Base-by-base conservation (phyloP, 257 asterid species). In the Plantago elongata region DNA sequence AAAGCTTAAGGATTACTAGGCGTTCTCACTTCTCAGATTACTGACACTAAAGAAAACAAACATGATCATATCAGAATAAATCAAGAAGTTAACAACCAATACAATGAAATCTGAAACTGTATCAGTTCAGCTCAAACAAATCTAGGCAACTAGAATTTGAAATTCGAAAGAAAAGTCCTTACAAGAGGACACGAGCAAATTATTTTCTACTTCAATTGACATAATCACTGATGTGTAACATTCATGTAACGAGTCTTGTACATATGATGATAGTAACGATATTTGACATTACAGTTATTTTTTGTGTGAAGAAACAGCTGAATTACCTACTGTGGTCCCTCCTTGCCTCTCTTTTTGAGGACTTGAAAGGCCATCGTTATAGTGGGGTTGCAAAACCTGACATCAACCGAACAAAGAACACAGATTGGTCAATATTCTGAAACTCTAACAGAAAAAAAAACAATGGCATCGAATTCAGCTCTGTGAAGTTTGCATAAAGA, bases 381-480 rank as follows among this genome's bases (percentile, higher is more conserved):
- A 72, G 84, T 47, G 81, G 79, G 18, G 84, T 79, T 17, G 84
- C 81, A 47, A 79, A 79, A 48, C 81, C 84, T 79, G 75, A 59
- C 13, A 64, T 38, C 17, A 57, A 63, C n/a, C 43, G 54, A 54
- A 54, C 11, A 9, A 29, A 60, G 51, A 59, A 45, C 9, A 22
- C 29, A 9, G 45, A 30, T 16, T 13, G 47, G 44, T 22, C 17
- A 15, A 15, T 48, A 18, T 46, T 48, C 27, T 55, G 46, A 50
- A 55, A 59, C 57, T 47, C 22, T 13, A 65, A n/a, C 40, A 45
- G 42, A 61, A 46, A 1, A 12, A 13, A 47, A 22, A n/a, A n/a
- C n/a, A n/a, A 61, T 64, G 40, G 48, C 17, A 46, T 11, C 57
- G 27, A 13, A 44, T n/a, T 49, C 11, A 37, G 66, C 55, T 27